A percentile compares a stretch with the other conserved stretches of the same genome.
Conservation (phyloP, 148 eudicot genomes). For the Chenopodium berlandieri region DNA sequence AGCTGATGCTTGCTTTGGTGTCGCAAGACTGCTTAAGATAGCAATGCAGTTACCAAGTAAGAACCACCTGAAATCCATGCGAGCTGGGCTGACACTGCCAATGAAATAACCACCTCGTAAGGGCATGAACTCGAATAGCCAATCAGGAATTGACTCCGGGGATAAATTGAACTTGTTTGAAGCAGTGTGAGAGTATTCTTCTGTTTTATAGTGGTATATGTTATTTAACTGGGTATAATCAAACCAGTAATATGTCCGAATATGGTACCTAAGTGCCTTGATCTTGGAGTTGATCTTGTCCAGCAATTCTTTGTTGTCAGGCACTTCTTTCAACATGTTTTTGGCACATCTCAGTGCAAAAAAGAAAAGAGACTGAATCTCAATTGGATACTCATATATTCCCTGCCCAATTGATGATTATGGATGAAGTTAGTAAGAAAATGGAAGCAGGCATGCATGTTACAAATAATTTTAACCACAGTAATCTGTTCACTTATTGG, state of each 20-base stretch:
- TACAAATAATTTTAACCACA: background rate
- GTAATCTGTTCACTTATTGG: background rate
- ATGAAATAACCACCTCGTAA: conserved; percentile 53
- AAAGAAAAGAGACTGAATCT: conserved; percentile 75
- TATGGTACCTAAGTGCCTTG: conserved; percentile 56
- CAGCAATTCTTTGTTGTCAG: conserved; percentile 45
- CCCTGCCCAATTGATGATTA: conserved; percentile 39
- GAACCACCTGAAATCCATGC: conserved; percentile 73
- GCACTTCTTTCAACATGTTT: conserved; percentile 51
- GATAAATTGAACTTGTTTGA: conserved; percentile 57
- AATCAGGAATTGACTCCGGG: conserved; percentile 60
- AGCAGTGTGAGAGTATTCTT: conserved; percentile 66
- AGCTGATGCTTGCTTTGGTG: conserved; percentile 52
- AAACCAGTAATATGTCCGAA: conserved; percentile 58
- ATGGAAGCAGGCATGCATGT: background rate
- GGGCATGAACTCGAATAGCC: conserved; percentile 62
- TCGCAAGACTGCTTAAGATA: conserved; percentile 50
- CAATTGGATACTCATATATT: conserved; percentile 62
- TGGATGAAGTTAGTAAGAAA: background rate
- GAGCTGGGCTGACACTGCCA: conserved; percentile 69
- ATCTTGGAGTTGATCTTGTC: conserved; percentile 47
- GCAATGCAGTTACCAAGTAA: conserved; percentile 57
- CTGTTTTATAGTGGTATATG: conserved; percentile 53
- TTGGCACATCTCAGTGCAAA: conserved; percentile 59
- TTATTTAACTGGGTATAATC: conserved; percentile 62